These are phyloP conservation scores for Wallacemonas rigidus DNA, from an alignment of 208 protist genomes.

Conservation along the genomic window DNA sequence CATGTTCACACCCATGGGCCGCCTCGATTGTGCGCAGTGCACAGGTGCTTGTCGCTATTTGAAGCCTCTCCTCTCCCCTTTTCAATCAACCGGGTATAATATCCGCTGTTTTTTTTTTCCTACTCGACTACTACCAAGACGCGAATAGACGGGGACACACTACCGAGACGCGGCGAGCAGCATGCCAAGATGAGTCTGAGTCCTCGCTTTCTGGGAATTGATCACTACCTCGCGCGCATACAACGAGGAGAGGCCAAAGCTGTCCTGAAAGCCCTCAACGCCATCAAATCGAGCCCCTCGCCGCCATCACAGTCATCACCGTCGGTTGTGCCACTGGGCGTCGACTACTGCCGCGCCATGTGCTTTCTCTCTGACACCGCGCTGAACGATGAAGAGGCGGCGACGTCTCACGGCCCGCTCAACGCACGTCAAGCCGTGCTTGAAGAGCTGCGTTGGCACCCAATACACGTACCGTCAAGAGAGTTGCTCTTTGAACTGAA, in stretches of 20 bases:
- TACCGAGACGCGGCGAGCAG: background rate
- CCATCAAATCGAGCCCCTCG: slow-evolving; percentile 31
- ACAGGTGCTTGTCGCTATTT: no score
- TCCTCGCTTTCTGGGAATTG: slow-evolving; percentile 15
- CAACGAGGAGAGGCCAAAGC: slow-evolving; percentile 12
- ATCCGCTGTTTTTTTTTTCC: no score
- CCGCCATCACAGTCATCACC: background rate
- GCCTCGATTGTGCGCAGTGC: no score
- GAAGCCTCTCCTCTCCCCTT: no score
- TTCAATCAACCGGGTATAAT: no score
- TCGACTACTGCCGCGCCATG: slow-evolving; percentile 74
- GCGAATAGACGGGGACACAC: no score
- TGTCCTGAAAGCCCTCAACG: slow-evolving; percentile 47
- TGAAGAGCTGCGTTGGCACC: slow-evolving; percentile 69
- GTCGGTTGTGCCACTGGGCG: slow-evolving; percentile 14
- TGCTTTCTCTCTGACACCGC: slow-evolving; percentile 43
- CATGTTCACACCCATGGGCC: no score
- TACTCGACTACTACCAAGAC: no score
- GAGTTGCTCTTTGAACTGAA: slow-evolving; percentile 61
- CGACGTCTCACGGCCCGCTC: slow-evolving; percentile 28
- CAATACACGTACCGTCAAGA: slow-evolving; percentile 30
- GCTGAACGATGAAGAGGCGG: background rate
- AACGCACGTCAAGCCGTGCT: slow-evolving; percentile 69
- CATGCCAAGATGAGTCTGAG: slow-evolving; percentile 2
- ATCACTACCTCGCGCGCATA: slow-evolving; percentile 24